Conservation (phyloP, 176 grass and related monocot genomes). For the Saccharum officinarum region DNA sequence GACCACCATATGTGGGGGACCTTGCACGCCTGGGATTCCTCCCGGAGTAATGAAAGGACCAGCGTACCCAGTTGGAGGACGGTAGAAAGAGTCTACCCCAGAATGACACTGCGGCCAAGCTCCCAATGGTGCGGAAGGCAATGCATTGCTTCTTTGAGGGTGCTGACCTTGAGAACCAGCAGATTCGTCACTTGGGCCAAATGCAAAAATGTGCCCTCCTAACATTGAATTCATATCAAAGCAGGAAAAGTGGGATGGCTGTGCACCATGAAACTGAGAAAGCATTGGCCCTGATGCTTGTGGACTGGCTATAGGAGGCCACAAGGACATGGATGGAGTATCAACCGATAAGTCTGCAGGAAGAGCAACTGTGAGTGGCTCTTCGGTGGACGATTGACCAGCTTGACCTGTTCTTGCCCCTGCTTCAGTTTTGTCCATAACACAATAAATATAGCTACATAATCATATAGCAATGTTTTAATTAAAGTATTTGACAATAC, state of each 20-base stretch:
- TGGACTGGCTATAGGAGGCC: constrained; percentile 80
- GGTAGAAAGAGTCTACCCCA: constrained; percentile 82
- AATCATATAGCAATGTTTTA: constrained; percentile 16
- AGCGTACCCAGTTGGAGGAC: constrained; percentile 72
- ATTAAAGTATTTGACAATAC: constrained; percentile 28
- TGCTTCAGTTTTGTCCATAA: constrained; percentile 34
- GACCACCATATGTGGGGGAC: constrained; percentile 90
- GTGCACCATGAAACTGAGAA: constrained; percentile 72
- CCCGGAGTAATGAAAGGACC: constrained; percentile 87
- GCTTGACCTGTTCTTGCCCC: constrained; percentile 40
- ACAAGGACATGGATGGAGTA: constrained; percentile 72
- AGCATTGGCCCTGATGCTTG: constrained; percentile 74
- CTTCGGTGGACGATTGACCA: constrained; percentile 69
- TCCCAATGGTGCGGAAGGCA: constrained; percentile 61
- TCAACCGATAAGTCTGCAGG: constrained; percentile 96
- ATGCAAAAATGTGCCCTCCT: constrained; percentile 74
- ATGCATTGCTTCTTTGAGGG: constrained; percentile 60
- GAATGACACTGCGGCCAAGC: constrained; percentile 84
- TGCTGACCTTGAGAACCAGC: constrained; percentile 65
- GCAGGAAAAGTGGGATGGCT: constrained; percentile 83
- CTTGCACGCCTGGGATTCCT: constrained; percentile 83
- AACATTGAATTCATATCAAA: constrained; percentile 89
- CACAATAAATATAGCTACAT: constrained; percentile 32
- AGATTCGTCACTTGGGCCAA: constrained; percentile 82
- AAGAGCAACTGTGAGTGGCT: constrained; percentile 76